Base-by-base conservation (phyloP, 192 early-diverging fungal species). In the Anaeromyces robustus region DNA sequence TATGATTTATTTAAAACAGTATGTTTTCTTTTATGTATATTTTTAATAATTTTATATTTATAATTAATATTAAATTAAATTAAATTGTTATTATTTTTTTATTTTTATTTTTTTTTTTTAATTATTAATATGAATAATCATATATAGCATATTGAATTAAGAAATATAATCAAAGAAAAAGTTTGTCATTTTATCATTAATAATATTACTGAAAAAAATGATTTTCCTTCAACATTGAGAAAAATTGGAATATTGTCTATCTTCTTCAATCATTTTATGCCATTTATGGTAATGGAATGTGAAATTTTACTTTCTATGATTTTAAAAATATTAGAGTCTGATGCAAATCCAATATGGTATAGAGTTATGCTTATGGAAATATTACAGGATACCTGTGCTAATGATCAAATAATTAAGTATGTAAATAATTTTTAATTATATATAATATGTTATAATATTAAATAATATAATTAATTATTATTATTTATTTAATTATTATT, bases 251-350 rank as follows among this genome's bases (percentile, higher is more conserved):
- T 39, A 94, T 93, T 82, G 87, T 88, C 82, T 87, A 93, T 77
- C 85, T 92, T 22, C 80, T 78, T 43, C 19, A 30, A 79, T 83
- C 12, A 77, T 87, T 77, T 26, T 30, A 77, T 77, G 78, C 28
- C 18, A 77, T 30, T 22, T 30, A 22, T 85, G 93, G 83, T 91
- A 3, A 93, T 94, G 80, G 96, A 97, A 82, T 96, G 95, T 87
- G 97, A 99, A 85, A 94, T 98, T 34, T 96, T 98, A 80, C 83
- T 99, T 31, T 92, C 94, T 11, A 92, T 99, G 86, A 90, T 96
- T 80, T 90, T 93, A 39, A 92, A 94, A 81, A 87, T 96, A 29
- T 79, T 96, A 30, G 95, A 95, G 30, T 89, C 94, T 3, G 94
- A 95, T 77, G 88, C 90, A 79, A 82, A 82, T 13, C 90, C 91